These are phyloP conservation scores for Daedalea quercina DNA, from an alignment of 768 basidiomycete species.

Conservation along the genomic window DNA sequence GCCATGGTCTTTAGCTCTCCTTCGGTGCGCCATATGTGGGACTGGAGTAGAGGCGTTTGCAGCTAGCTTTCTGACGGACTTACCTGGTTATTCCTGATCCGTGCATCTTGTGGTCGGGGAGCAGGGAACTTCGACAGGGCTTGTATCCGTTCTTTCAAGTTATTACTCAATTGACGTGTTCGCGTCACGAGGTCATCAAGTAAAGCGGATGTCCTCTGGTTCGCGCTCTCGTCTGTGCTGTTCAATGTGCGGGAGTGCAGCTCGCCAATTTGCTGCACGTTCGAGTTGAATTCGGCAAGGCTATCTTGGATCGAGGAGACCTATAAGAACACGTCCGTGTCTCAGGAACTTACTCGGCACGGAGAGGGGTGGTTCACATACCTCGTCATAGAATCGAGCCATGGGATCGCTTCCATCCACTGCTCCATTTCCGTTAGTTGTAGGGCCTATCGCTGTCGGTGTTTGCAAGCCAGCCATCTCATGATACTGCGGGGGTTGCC, in stretches of 20 bases:
- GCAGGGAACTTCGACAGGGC: constrained; percentile 61
- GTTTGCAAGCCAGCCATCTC: constrained; percentile 24
- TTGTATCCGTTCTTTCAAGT: constrained; percentile 68
- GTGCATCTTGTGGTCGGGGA: constrained; percentile 57
- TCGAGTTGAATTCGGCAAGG: constrained; percentile 60
- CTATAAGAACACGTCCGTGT: constrained; percentile 28
- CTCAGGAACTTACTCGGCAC: neutral
- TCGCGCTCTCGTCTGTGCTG: constrained; percentile 63
- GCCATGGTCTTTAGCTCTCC: neutral
- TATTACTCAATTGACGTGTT: constrained; percentile 62
- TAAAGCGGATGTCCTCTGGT: constrained; percentile 52
- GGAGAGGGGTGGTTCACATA: constrained; percentile 9
- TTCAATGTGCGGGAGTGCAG: constrained; percentile 71
- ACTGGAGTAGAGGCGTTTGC: neutral
- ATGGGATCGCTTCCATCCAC: constrained; percentile 19
- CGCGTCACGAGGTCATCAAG: constrained; percentile 66
- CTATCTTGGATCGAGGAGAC: constrained; percentile 71
- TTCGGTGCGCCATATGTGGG: neutral
- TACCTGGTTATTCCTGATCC: constrained; percentile 77
- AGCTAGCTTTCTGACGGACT: neutral
- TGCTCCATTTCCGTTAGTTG: constrained; percentile 15
- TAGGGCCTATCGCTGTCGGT: constrained; percentile 13
- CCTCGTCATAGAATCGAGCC: constrained; percentile 26
- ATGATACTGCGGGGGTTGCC: constrained; percentile 13
- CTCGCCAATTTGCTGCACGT: constrained; percentile 62